Percentiles rank a stretch among this genome's conserved stretches.
Evolutionary conservation across 2,329 filamentous ascomycete genomes (phyloP).

Genomic region (Shiraia bambusicola): DNA sequence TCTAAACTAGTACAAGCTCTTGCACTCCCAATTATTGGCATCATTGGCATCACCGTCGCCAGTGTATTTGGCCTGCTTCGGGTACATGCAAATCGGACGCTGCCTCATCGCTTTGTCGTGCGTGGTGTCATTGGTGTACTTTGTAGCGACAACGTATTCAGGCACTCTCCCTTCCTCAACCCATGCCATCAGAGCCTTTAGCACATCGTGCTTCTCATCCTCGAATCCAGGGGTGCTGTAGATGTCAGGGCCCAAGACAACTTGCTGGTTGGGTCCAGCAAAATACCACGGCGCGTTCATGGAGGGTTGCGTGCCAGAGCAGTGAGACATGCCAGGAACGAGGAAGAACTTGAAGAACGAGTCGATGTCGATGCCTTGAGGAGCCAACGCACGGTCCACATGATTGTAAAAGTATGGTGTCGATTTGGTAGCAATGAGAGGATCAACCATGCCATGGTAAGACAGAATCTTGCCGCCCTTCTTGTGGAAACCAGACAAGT

Average conservation of each 20-base stretch:
- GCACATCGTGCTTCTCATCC: constrained; percentile 47
- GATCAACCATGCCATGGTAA: constrained; percentile 50
- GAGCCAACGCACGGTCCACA: constrained; percentile 42
- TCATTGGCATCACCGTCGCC: constrained; percentile 30
- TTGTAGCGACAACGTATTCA: constrained; percentile 37
- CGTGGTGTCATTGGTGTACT: constrained; percentile 28
- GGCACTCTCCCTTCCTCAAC: constrained; percentile 46
- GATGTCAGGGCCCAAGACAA: constrained; percentile 13
- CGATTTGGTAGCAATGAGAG: constrained; percentile 53
- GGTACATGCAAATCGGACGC: constrained; percentile 40
- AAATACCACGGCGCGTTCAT: constrained; percentile 51
- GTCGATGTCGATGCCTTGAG: constrained; percentile 40
- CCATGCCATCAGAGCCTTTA: constrained; percentile 51
- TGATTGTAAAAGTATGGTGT: constrained; percentile 56
- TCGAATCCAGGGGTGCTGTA: constrained; percentile 32
- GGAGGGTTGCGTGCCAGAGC: constrained; percentile 36
- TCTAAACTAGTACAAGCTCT: constrained; percentile 12
- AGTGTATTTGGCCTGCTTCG: constrained; percentile 32
- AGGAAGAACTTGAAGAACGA: constrained; percentile 49
- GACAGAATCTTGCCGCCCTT: constrained; percentile 46
- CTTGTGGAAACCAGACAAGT: constrained; percentile 50
- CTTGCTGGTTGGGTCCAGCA: constrained; percentile 36
- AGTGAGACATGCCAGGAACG: constrained; percentile 50
- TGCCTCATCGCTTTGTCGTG: constrained; percentile 27
- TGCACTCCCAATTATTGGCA: constrained; percentile 34